Conservation (phyloP, 2,329 filamentous ascomycete genomes). For the Diaporthe vaccinii region DNA sequence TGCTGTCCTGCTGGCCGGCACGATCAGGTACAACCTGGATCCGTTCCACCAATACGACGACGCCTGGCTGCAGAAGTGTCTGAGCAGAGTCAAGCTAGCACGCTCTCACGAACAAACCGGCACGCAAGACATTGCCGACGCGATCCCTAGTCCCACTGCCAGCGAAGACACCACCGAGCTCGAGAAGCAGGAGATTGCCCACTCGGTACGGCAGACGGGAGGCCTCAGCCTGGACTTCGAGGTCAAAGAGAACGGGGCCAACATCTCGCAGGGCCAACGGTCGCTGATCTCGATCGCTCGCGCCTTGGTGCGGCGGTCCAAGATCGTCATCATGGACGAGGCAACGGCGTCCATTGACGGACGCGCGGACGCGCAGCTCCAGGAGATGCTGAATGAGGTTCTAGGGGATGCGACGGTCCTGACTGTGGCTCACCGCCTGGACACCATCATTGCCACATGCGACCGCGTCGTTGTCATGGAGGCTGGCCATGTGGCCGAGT, state of each 20-base stretch:
- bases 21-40: constrained; percentile 65
- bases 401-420: constrained; percentile 78
- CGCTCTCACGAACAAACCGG: neutral
- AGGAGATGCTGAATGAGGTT: constrained; percentile 73
- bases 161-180: constrained; percentile 1
- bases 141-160: neutral
- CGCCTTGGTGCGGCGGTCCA: constrained; percentile 75
- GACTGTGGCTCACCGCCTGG: constrained; percentile 77
- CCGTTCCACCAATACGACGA: constrained; percentile 55
- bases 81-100: constrained; percentile 33
- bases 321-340: constrained; percentile 83
- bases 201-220: neutral
- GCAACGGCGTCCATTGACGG: constrained; percentile 79
- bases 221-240: constrained; percentile 29
- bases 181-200: constrained; percentile 17
- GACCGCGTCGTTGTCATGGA: constrained; percentile 37
- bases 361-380: constrained; percentile 80
- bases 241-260: constrained; percentile 78
- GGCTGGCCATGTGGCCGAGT: constrained; percentile 24
- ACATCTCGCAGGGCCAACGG: constrained; percentile 79
- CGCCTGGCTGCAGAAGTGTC: constrained; percentile 37
- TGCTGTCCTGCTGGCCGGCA: constrained; percentile 67
- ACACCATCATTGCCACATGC: constrained; percentile 36
- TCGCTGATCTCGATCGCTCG: constrained; percentile 80
- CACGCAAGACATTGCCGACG: neutral